Conservation (phyloP, 148 eudicot genomes). For the Dianthus caryophyllus region DNA sequence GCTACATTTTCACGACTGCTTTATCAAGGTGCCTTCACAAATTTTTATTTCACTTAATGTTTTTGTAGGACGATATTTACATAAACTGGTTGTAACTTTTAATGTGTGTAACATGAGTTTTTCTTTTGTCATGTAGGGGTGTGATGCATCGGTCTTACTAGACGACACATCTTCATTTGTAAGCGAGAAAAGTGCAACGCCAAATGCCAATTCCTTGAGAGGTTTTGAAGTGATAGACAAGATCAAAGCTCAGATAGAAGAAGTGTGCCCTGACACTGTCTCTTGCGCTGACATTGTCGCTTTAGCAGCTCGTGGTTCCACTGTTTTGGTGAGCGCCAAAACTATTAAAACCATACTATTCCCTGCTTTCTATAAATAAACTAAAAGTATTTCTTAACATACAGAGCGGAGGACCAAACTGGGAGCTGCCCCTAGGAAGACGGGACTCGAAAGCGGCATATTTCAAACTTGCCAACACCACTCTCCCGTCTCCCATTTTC, state of each 20-base stretch:
- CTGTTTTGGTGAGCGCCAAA: conserved; percentile 49
- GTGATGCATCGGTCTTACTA: conserved; percentile 77
- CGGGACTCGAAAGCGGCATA: conserved; percentile 76
- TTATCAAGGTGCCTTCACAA: conserved; percentile 54
- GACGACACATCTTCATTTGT: conserved; percentile 49
- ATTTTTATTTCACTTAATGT: neutral
- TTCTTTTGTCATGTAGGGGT: conserved; percentile 44
- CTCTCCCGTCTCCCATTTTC: conserved; percentile 76
- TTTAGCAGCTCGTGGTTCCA: conserved; percentile 80
- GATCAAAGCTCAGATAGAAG: conserved; percentile 73
- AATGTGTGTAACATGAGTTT: neutral
- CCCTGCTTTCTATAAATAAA: neutral
- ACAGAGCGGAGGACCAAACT: conserved; percentile 87
- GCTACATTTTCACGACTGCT: conserved; percentile 91
- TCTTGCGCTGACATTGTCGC: conserved; percentile 92
- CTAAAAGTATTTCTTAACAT: neutral
- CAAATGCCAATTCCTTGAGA: conserved; percentile 72
- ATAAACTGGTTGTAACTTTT: neutral
- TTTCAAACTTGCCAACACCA: conserved; percentile 42
- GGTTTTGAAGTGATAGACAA: conserved; percentile 84
- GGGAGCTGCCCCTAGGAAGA: conserved; percentile 89
- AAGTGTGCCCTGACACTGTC: conserved; percentile 76
- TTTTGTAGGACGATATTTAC: neutral
- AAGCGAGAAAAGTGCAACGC: conserved; percentile 68
- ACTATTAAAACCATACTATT: neutral